Percentiles rank a stretch among this genome's conserved stretches.
Conservation (phyloP, 176 grass and related monocot genomes). For the Coix lacrymajobi region DNA sequence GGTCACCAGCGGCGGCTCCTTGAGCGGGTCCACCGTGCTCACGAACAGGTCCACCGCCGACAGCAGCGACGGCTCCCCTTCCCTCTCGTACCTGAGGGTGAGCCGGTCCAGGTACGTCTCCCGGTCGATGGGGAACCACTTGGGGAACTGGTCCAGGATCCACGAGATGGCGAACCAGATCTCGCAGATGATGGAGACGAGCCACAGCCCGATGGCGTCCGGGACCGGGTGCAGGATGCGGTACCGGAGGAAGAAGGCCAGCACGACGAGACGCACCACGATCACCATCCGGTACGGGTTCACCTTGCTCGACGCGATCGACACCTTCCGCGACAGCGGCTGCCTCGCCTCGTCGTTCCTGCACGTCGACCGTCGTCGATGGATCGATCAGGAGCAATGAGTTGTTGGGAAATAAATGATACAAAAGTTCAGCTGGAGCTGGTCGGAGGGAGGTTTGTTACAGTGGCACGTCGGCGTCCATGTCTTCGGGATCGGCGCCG, state of each 20-base stretch:
- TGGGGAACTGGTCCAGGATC: constrained; percentile 99
- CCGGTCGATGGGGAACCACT: constrained; percentile 95
- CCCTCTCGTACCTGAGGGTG: constrained; percentile 75
- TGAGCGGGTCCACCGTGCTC: constrained; percentile 88
- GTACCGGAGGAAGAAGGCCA: constrained; percentile 82
- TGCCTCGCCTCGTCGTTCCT: constrained; percentile 92
- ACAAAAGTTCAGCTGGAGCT: no score
- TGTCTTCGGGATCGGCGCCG: constrained; percentile 60
- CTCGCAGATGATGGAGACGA: constrained; percentile 89
- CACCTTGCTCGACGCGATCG: constrained; percentile 95
- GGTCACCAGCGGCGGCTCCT: constrained; percentile 95
- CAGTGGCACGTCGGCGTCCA: constrained; percentile 82
- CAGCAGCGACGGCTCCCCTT: constrained; percentile 87
- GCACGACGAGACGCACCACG: constrained; percentile 74
- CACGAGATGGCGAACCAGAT: constrained; percentile 95
- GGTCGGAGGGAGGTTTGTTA: constrained; percentile 13
- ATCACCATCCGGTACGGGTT: constrained; percentile 96
- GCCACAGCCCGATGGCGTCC: constrained; percentile 81
- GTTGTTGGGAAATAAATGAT: background rate
- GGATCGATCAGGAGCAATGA: background rate
- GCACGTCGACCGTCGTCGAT: background rate
- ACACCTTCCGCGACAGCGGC: constrained; percentile 88
- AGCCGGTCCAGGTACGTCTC: constrained; percentile 98
- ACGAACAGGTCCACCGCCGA: constrained; percentile 87
- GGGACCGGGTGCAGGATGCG: constrained; percentile 77